Evolutionary conservation across 768 basidiomycete species (phyloP), one percentile per base, ranked within the genome.

Genomic region (Pleurotus cornucopiae): DNA sequence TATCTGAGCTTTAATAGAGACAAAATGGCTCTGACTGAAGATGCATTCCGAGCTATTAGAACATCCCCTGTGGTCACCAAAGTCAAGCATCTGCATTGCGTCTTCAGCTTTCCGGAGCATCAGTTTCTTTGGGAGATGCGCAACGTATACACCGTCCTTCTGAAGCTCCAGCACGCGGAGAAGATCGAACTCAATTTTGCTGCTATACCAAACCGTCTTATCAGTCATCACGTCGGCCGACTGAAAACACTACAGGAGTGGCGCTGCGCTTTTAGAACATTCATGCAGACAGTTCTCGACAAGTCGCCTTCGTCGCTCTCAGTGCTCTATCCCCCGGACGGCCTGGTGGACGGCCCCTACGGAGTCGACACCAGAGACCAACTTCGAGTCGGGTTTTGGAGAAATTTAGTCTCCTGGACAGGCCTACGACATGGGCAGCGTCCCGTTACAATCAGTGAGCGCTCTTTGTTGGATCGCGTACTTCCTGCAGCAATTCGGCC

Each of bases 81-180:
- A 21, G 51, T 53, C n/a, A 23, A 30, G 20, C 51, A 53, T 41
- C 51, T 43, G 2, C 20, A 53, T 13, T 53, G 51, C 51, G 41
- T 21, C 18, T 53, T 53, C 51, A 37, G 41, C 23, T 53, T 40
- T 38, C 51, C 51, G 11, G 51, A 53, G 39, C 38, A 20, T 40
- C 51, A 41, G 21, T 39, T 53, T 12, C 39, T 53, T 6, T 53
- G 51, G 38, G 51, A 53, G 51, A 39, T 53, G 2, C 51, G 51
- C 18, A 53, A 21, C 39, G 18, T 53, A 6, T 53, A 53, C 39
- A 38, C 37, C 6, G 16, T 53, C 7, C 38, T 53, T 5, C 18
- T 14, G 1, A 53, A 53, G 51, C 16, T 53, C 34, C n/a, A 21
- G 39, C 14, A 11, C n/a, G 39, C 41, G 14, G 51, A 53, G 6